phyloP scores from a whole-genome alignment of 805 yeast species.

The Teunomyces aglyptinius region DNA sequence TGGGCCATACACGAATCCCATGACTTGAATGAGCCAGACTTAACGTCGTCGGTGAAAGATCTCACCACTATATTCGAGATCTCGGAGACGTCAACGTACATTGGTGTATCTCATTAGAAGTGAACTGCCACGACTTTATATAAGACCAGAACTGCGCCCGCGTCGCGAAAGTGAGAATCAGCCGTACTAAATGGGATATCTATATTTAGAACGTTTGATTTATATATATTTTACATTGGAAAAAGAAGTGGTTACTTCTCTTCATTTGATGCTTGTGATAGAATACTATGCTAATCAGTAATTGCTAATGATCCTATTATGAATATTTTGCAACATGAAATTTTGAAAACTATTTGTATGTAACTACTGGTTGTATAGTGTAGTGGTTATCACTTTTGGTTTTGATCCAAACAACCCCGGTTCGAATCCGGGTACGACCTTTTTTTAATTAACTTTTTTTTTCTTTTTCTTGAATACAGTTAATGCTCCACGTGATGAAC shows the following conservation, averaged over 20 bases:
- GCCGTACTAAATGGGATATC: background rate
- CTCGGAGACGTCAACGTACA: slow-evolving; percentile 8
- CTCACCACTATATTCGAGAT: background rate
- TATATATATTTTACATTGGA: too few species aligned
- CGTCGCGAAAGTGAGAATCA: background rate
- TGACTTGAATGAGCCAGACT: slow-evolving; percentile 50
- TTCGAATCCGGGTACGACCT: slow-evolving; percentile 86
- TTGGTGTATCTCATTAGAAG: background rate
- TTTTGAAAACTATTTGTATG: too few species aligned
- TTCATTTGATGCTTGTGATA: too few species aligned
- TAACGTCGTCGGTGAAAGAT: slow-evolving; percentile 17
- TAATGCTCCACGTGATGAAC: background rate
- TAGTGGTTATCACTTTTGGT: slow-evolving; percentile 81
- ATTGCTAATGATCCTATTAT: background rate
- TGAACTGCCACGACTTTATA: background rate
- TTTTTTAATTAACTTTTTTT: slow-evolving; percentile 12
- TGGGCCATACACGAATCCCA: slow-evolving; percentile 86
- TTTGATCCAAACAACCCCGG: slow-evolving; percentile 82
- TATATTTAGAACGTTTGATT: too few species aligned
- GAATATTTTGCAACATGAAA: too few species aligned
- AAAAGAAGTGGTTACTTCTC: too few species aligned
- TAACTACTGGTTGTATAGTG: slow-evolving; percentile 54
- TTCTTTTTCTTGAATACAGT: background rate
- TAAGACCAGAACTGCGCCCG: background rate
- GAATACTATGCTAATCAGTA: background rate